These are phyloP conservation scores for Auriscalpium orientale DNA, from an alignment of 768 basidiomycete species.

Conservation along the genomic window DNA sequence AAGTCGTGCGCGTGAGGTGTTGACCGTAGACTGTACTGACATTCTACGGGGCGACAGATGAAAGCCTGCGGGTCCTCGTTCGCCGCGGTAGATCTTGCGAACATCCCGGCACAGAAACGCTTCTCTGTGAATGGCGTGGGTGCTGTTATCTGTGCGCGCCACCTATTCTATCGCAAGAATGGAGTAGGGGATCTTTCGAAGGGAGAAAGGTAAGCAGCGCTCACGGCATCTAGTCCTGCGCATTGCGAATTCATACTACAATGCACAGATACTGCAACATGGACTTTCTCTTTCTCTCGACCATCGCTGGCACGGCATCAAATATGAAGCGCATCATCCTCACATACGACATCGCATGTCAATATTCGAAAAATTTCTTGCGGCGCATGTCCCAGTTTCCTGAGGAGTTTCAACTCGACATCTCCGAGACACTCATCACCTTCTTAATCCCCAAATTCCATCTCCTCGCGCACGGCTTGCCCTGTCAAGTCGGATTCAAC, in stretches of 20 bases:
- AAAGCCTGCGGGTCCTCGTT: conserved; percentile 7
- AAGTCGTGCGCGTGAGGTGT: neutral
- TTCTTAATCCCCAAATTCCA: neutral
- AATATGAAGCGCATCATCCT: neutral
- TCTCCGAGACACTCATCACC: neutral
- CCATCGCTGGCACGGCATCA: neutral
- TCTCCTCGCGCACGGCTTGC: neutral
- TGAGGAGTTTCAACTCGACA: neutral
- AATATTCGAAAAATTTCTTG: neutral
- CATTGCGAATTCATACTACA: neutral
- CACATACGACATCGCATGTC: neutral
- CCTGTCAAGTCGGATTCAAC: neutral
- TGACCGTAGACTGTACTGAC: too few species aligned
- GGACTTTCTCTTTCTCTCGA: neutral
- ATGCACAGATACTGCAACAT: neutral
- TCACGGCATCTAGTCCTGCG: neutral
- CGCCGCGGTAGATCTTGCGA: conserved; percentile 4
- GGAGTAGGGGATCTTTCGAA: conserved; percentile 21
- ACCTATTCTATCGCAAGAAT: conserved; percentile 12
- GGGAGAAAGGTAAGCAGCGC: conserved; percentile 17
- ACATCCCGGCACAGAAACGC: conserved; percentile 9
- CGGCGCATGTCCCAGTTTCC: neutral
- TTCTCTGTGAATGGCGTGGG: conserved; percentile 18
- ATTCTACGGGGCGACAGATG: conserved; percentile 7
- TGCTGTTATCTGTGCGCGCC: conserved; percentile 14